These are phyloP conservation scores for Mycotypha africana DNA, from an alignment of 371 early-diverging fungal genomes.

Conservation along the genomic window DNA sequence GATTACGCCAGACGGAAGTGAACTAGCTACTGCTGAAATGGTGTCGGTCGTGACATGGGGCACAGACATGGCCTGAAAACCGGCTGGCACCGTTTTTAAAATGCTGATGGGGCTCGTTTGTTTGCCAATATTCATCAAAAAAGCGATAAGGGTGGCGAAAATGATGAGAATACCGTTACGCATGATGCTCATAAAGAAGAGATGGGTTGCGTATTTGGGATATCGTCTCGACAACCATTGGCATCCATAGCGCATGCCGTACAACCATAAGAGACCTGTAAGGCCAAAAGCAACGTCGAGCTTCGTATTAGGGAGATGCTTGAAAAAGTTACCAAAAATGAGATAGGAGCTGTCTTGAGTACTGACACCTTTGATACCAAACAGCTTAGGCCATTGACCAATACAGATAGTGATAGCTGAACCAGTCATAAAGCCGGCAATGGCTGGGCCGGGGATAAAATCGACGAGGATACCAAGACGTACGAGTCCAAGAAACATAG, in stretches of 20 bases:
- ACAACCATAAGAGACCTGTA: constrained; percentile 37
- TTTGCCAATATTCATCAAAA: constrained; percentile 36
- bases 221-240: constrained; percentile 27
- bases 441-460: constrained; percentile 72
- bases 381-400: constrained; percentile 69
- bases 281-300: constrained; percentile 50
- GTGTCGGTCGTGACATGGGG: constrained; percentile 37
- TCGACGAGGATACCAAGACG: constrained; percentile 81
- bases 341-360: constrained; percentile 52
- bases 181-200: constrained; percentile 48
- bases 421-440: constrained; percentile 70
- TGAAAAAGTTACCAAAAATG: constrained; percentile 51
- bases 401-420: constrained; percentile 74
- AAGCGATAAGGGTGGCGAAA: constrained; percentile 38
- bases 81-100: constrained; percentile 64
- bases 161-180: constrained; percentile 45
- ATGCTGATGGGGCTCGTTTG: constrained; percentile 46
- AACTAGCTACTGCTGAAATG: constrained; percentile 38
- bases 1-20: constrained; percentile 60
- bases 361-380: constrained; percentile 64
- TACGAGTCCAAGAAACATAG: constrained; percentile 64
- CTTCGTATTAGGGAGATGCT: constrained; percentile 35
- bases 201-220: constrained; percentile 31
- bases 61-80: constrained; percentile 54
- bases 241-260: constrained; percentile 38